Conservation (phyloP, 225 moss, liverwort and hornwort species). For the Polytrichum formosum region DNA sequence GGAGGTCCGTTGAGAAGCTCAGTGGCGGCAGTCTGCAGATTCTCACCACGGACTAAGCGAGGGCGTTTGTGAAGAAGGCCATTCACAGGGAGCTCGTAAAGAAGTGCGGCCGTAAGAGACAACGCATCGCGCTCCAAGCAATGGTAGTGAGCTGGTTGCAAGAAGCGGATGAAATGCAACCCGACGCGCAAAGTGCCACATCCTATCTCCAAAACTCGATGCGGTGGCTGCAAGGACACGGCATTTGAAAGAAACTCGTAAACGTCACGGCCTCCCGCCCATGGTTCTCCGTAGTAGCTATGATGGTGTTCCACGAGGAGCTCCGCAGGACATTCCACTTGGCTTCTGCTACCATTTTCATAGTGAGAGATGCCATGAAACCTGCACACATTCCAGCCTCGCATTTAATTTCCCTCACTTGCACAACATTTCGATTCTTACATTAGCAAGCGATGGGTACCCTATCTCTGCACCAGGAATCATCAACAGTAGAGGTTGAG, state of each 20-base stretch:
- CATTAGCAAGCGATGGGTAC: background rate
- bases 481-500: background rate
- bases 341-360: slow-evolving; percentile 30
- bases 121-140: slow-evolving; percentile 49
- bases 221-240: slow-evolving; percentile 21
- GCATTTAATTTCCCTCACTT: background rate
- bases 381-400: slow-evolving; percentile 15
- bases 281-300: slow-evolving; percentile 67
- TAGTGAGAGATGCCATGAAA: slow-evolving; percentile 56
- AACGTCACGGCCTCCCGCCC: slow-evolving; percentile 59
- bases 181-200: slow-evolving; percentile 51
- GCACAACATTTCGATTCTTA: background rate
- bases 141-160: slow-evolving; percentile 25
- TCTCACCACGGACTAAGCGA: slow-evolving; percentile 19
- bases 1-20: slow-evolving; percentile 10
- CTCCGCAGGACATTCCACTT: slow-evolving; percentile 28
- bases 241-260: slow-evolving; percentile 43
- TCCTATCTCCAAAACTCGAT: slow-evolving; percentile 49
- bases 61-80: slow-evolving; percentile 53
- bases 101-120: slow-evolving; percentile 38
- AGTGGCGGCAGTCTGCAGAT: slow-evolving; percentile 2
- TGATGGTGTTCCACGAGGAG: slow-evolving; percentile 58
- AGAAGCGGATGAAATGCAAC: slow-evolving; percentile 46
- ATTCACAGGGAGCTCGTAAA: slow-evolving; percentile 52
- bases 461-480: background rate